Conservation (phyloP, 2,329 filamentous ascomycete species). For the Aspergillus nomiae region DNA sequence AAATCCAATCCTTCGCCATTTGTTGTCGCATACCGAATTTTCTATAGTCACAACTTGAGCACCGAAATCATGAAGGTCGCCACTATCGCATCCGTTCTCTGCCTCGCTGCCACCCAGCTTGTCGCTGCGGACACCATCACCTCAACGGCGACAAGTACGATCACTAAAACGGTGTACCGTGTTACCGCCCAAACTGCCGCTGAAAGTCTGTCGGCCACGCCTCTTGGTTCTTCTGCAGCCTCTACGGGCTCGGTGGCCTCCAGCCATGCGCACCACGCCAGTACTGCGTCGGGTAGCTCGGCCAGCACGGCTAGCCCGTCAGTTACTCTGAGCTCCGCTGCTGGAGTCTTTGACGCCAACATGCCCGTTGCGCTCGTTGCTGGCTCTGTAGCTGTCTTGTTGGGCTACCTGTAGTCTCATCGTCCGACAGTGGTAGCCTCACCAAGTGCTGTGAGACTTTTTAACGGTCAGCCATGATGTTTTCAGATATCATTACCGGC, state of each 20-base stretch:
- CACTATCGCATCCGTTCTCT: conserved; percentile 34
- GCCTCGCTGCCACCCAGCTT: conserved; percentile 36
- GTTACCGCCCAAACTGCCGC: conserved; percentile 43
- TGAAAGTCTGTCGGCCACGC: conserved; percentile 20
- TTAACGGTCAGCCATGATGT: too few relatives aligned
- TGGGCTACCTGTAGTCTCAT: conserved; percentile 37
- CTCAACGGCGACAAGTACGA: conserved; percentile 35
- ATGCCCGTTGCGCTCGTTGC: conserved; percentile 37
- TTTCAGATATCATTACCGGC: not conserved
- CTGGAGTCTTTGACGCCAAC: conserved; percentile 23
- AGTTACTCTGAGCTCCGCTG: conserved; percentile 14
- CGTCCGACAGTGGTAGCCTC: not conserved
- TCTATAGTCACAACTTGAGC: not conserved
- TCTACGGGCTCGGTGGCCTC: conserved; percentile 26
- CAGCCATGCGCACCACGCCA: conserved; percentile 4
- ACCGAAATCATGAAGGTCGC: conserved; percentile 38
- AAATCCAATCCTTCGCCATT: not conserved
- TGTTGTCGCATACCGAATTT: not conserved
- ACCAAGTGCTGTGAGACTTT: not conserved
- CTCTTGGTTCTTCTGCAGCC: conserved; percentile 30
- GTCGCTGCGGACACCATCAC: conserved; percentile 30
- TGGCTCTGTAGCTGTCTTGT: conserved; percentile 40
- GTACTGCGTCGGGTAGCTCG: conserved; percentile 17
- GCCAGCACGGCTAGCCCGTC: conserved; percentile 27
- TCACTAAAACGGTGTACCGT: conserved; percentile 47